Conservation (phyloP, 1,284 basidiomycete genomes). For the Sporisorium graminicola region DNA sequence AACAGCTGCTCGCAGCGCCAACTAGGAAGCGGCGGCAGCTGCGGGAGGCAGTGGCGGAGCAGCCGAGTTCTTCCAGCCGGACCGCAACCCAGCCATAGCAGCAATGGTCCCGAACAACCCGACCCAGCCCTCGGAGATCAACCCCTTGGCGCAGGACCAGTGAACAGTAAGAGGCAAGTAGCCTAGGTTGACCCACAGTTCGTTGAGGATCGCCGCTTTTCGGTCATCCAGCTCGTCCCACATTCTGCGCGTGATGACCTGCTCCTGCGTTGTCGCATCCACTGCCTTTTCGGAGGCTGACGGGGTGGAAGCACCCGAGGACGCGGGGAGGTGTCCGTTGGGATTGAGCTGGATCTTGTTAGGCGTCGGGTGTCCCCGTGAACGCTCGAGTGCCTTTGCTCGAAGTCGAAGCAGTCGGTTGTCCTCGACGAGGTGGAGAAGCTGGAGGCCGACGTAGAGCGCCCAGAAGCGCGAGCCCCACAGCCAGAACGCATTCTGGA, state of each 20-base stretch:
- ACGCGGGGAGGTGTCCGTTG: constrained; percentile 16
- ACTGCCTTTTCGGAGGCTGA: constrained; percentile 29
- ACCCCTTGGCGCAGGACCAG: constrained; percentile 73
- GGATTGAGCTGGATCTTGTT: constrained; percentile 41
- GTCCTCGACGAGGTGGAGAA: constrained; percentile 67
- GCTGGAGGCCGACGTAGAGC: constrained; percentile 66
- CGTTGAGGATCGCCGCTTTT: constrained; percentile 80
- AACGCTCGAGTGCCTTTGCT: constrained; percentile 63
- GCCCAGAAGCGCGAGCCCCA: constrained; percentile 64
- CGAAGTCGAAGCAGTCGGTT: constrained; percentile 66
- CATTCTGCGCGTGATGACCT: constrained; percentile 61
- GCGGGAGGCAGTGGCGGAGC: constrained; percentile 32
- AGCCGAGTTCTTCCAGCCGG: constrained; percentile 62
- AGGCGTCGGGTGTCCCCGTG: constrained; percentile 63
- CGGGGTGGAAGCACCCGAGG: constrained; percentile 4
- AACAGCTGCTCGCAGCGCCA: background rate
- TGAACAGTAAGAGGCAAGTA: constrained; percentile 85
- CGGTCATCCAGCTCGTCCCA: constrained; percentile 70
- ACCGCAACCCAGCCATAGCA: constrained; percentile 58
- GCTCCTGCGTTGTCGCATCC: constrained; percentile 46
- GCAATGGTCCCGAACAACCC: constrained; percentile 68
- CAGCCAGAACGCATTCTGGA: constrained; percentile 61
- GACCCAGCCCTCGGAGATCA: constrained; percentile 65
- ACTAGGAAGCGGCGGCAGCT: constrained; percentile 6
- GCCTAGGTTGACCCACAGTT: constrained; percentile 79